Percentiles rank a stretch among this genome's conserved stretches.
Conservation (phyloP, 2,329 filamentous ascomycete species). For the Penicillium sp. region DNA sequence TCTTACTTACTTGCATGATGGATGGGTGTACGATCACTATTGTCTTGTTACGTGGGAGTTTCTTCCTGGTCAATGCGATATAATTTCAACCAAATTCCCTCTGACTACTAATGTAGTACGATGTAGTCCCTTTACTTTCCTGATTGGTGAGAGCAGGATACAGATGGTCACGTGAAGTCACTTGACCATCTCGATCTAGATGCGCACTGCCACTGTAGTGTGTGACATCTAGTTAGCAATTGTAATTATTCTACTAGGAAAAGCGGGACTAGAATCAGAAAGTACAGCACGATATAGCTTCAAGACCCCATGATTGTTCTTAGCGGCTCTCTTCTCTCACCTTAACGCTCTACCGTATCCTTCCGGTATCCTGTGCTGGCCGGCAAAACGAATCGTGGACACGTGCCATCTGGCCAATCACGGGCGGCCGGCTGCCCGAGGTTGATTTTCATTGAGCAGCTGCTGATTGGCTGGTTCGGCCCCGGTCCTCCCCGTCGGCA, state of each 20-base stretch:
- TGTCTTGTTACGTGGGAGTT: conserved; percentile 19
- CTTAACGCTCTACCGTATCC: conserved; percentile 7
- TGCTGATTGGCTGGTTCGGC: conserved; percentile 29
- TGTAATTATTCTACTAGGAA: not conserved
- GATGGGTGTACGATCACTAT: conserved; percentile 31
- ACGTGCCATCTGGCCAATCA: conserved; percentile 31
- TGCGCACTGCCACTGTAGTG: too few species aligned
- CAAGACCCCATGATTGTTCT: not conserved
- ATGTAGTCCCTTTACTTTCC: not conserved
- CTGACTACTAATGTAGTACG: not conserved
- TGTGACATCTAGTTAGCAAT: not conserved
- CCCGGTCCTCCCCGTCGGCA: conserved; percentile 28
- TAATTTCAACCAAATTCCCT: conserved; percentile 14
- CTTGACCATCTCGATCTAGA: not conserved
- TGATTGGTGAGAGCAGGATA: not conserved
- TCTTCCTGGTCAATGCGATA: conserved; percentile 12
- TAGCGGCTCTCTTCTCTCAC: not conserved
- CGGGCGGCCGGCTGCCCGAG: conserved; percentile 24
- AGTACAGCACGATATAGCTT: not conserved
- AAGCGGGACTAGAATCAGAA: not conserved
- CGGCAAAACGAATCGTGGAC: conserved; percentile 23
- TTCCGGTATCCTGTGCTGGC: conserved; percentile 18
- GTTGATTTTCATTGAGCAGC: conserved; percentile 29
- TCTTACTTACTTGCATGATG: conserved; percentile 20
- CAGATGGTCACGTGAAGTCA: not conserved